Base-by-base conservation (phyloP, 2,329 filamentous ascomycete species). In the Geosmithia putterillii region DNA sequence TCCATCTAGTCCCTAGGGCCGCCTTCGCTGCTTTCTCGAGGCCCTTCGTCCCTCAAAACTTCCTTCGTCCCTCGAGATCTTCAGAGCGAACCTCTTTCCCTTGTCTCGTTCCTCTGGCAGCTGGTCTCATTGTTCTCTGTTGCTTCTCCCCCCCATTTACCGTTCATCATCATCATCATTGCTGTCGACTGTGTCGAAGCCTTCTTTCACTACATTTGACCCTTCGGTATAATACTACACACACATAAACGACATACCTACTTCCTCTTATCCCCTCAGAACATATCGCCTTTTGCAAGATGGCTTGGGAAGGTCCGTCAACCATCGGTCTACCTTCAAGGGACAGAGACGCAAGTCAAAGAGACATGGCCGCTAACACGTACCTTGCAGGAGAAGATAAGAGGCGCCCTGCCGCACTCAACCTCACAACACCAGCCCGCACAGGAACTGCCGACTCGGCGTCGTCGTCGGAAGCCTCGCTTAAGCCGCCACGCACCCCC, bases 401-500 rank as follows among this genome's bases (percentile, higher is more conserved):
- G 62, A 75, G 61, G 67, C 69, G 74, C 57, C 74, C 75, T 51
- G 55, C 64, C 59, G 74, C 73, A 45, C 63, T 79, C 42, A 73
- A 75, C 51, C 62, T 79, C 45, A 61, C 66, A n/a, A n/a, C n/a
- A 22, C 67, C 71, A 21, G 58, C 62, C 44, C 67, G 72, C 46
- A 67, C 70, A 42, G 64, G 61, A 21, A 71, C 73, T 5, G 66
- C 67, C 39, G 63, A 64, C 42, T 76, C 73, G 14, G 66, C 65
- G 35, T 74, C 67, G 18, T 70, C 73, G 22, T 72, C 72, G 45
- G 64, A 66, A 50, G 70, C 66, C 38, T 79, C 75, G 15, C 65
- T 79, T 50, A 85, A 83, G 65, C 82, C 82, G 65, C 82, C 82
- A 48, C 75, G 85, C 56, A 83, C 81, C 52, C 82, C 85, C 54